Percentiles rank a stretch among this genome's conserved stretches.
These are phyloP conservation scores for Bipolaris oryzae DNA, from an alignment of 2,329 filamentous ascomycete species.

Conservation along the genomic window DNA sequence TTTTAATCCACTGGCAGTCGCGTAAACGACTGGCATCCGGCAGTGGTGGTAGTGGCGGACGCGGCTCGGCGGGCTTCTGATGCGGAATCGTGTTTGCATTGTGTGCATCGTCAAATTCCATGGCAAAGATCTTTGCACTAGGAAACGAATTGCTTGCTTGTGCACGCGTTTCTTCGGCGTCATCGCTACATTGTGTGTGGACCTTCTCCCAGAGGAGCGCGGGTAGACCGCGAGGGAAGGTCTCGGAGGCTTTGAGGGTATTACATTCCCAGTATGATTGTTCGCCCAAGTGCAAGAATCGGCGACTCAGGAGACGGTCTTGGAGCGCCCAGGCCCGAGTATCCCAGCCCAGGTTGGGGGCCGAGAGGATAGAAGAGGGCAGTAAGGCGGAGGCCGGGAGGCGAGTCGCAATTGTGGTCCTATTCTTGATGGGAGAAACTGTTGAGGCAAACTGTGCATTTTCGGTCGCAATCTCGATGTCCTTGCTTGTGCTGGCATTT, in stretches of 20 bases:
- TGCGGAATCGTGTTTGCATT: background rate
- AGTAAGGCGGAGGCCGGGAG: constrained; percentile 20
- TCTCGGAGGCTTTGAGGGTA: constrained; percentile 45
- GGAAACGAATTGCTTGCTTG: background rate
- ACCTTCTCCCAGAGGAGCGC: constrained; percentile 47
- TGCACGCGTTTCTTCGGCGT: background rate
- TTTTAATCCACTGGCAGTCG: constrained; percentile 30
- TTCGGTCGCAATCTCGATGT: background rate
- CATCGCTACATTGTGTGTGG: constrained; percentile 27
- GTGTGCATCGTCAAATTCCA: background rate
- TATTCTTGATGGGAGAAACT: background rate
- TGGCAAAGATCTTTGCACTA: too few species aligned
- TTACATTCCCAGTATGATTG: constrained; percentile 50
- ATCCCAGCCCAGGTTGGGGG: constrained; percentile 41
- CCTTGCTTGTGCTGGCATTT: background rate
- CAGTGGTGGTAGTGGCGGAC: background rate
- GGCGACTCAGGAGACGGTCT: constrained; percentile 44
- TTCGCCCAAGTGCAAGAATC: constrained; percentile 41
- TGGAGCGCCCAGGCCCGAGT: constrained; percentile 47
- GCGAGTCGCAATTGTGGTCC: background rate
- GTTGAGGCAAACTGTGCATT: background rate
- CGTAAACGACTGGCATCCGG: constrained; percentile 15
- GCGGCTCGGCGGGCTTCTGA: background rate
- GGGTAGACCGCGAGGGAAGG: constrained; percentile 43
- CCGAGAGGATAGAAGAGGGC: constrained; percentile 19